phyloP scores from a whole-genome alignment of 2,329 filamentous ascomycete species.

The Colletotrichum abscissum region DNA sequence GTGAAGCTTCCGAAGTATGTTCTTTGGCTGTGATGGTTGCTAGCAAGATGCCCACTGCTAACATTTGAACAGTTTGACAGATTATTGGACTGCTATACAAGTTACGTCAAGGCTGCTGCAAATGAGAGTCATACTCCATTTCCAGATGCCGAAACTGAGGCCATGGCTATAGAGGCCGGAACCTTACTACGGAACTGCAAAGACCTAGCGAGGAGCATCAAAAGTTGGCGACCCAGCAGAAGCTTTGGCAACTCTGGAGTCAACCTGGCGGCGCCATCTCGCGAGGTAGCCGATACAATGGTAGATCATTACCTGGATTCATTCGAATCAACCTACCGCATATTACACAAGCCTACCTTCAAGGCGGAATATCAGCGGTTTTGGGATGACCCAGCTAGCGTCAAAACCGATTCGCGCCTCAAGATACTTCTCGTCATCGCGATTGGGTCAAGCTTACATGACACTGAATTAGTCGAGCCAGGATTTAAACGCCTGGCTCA shows the following conservation, averaged over 20 bases:
- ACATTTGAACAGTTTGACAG: not conserved
- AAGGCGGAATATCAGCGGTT: constrained; percentile 59
- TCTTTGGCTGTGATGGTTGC: not conserved
- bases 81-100: not conserved
- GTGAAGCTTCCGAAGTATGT: not conserved
- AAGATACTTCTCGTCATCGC: constrained; percentile 54
- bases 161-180: not conserved
- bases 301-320: constrained; percentile 58
- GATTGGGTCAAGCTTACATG: constrained; percentile 50
- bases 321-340: constrained; percentile 62
- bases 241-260: constrained; percentile 38
- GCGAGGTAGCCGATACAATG: constrained; percentile 51
- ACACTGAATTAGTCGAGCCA: constrained; percentile 38
- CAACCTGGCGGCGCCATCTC: constrained; percentile 41
- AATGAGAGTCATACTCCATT: not conserved
- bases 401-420: constrained; percentile 42
- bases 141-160: not conserved
- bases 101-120: not conserved
- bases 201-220: not conserved
- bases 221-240: constrained; percentile 43
- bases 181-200: not conserved
- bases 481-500: constrained; percentile 43
- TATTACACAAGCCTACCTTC: constrained; percentile 65
- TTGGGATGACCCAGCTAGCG: constrained; percentile 51
- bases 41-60: not conserved